These are phyloP conservation scores for Daldinia vernicosa DNA, from an alignment of 495 filamentous ascomycete species.

Conservation along the genomic window DNA sequence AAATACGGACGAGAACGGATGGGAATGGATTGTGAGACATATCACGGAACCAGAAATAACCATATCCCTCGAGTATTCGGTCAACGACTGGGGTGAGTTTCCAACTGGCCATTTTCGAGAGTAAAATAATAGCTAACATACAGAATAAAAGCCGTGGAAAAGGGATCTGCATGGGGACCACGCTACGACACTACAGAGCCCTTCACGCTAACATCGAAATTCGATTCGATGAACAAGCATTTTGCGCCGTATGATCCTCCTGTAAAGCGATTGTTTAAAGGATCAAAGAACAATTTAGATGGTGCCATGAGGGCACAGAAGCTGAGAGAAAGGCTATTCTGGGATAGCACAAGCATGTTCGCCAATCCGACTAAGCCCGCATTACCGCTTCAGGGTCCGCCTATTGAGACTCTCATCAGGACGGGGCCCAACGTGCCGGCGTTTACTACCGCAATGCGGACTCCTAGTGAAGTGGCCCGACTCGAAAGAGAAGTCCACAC, in stretches of 20 bases:
- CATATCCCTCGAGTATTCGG: slow-evolving; percentile 18
- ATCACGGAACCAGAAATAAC: slow-evolving; percentile 37
- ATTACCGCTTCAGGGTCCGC: slow-evolving; percentile 49
- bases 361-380: slow-evolving; percentile 43
- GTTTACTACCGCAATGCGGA: slow-evolving; percentile 50
- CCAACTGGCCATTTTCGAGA: not conserved
- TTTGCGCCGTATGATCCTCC: not conserved
- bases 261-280: slow-evolving; percentile 13
- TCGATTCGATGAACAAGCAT: not conserved
- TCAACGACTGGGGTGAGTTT: slow-evolving; percentile 38
- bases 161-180: slow-evolving; percentile 20
- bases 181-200: slow-evolving; percentile 10
- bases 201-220: not conserved
- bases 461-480: slow-evolving; percentile 49
- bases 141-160: slow-evolving; percentile 9
- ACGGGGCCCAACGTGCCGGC: slow-evolving; percentile 45
- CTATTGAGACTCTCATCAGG: slow-evolving; percentile 49
- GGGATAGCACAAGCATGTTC: slow-evolving; percentile 31
- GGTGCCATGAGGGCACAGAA: slow-evolving; percentile 6
- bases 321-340: slow-evolving; percentile 36
- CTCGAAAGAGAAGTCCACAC: slow-evolving; percentile 47
- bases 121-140: slow-evolving; percentile 2
- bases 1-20: slow-evolving; percentile 35
- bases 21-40: slow-evolving; percentile 38
- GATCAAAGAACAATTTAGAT: slow-evolving; percentile 7